Evolutionary conservation across 2,329 filamentous ascomycete genomes (phyloP), one percentile per base, ranked within the genome.

Genomic region (Tolypocladium amazonense): DNA sequence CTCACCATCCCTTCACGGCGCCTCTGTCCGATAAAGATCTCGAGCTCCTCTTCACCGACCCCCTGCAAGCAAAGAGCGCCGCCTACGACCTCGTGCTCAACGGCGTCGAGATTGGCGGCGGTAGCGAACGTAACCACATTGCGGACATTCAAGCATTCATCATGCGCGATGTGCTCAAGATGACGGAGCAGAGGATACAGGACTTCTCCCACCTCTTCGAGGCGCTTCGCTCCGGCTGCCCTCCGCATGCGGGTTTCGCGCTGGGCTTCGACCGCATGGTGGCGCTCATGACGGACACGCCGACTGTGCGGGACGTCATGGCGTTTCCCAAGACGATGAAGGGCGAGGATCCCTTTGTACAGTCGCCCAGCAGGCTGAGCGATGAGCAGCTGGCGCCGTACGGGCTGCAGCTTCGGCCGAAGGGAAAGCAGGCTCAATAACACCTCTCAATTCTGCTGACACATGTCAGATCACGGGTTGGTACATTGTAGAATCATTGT

Each of bases 21-120:
- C 94, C 94, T 0, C 84, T 89, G 41, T 84, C 84, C 0, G 73
- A 81, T 0, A 76, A 78, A 5, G 92, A 97, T 69, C 82, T 96
- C 20, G 87, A 91, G 45, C 74, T 90, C 0, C 83, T 97, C 1
- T 78, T 86, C 43, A 86, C 80, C 0, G 80, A 92, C 47, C 93
- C 94, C 0, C 79, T 91, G 0, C 74, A 80, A 55, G 91, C 85
- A 1, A 84, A 82, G 65, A 95, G 89, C 4, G 93, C 96, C 67
- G 92, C 96, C 70, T 99, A 97, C 75, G 94, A 99, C 67, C 85
- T 99, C 18, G 93, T 99, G 0, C 84, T 97, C 66, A 99, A 99
- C 70, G 94, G 94, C 4, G 85, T 96, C 6, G 94, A 99, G 73
- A 82, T 99, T 1, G 94, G 94, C 33, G 94, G 94, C 14, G 95